Evolutionary conservation across 257 asterid species (phyloP).

Genomic region (Agastache rugosa): DNA sequence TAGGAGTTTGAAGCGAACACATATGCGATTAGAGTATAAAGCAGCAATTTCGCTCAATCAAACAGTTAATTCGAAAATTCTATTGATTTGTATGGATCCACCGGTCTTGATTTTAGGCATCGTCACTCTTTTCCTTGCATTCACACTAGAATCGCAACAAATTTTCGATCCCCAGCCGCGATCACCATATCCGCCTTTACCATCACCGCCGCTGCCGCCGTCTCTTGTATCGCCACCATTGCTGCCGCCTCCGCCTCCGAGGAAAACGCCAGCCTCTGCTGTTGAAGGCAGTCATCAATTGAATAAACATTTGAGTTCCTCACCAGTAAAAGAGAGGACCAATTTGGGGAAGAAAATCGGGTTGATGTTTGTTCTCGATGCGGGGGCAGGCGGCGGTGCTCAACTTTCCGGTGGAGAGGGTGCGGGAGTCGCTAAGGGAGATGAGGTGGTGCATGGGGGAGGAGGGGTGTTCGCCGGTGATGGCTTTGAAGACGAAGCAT

Average conservation of each 20-base stretch:
- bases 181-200: not conserved
- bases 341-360: conserved; percentile 54
- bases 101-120: conserved; percentile 46
- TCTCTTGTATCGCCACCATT: not conserved
- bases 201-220: conserved; percentile 14
- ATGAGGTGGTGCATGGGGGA: no score
- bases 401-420: no score
- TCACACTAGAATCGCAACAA: conserved; percentile 52
- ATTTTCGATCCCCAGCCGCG: conserved; percentile 43
- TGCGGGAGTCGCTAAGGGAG: no score
- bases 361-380: conserved; percentile 47
- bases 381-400: no score
- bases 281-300: not conserved
- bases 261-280: conserved; percentile 30
- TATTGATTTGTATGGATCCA: conserved; percentile 52
- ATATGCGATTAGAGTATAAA: conserved; percentile 36
- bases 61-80: not conserved
- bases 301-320: conserved; percentile 24
- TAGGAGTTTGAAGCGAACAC: conserved; percentile 31
- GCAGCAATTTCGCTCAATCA: conserved; percentile 5
- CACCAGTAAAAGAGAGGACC: conserved; percentile 21
- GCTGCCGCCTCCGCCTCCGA: conserved; percentile 42
- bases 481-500: no score
- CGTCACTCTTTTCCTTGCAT: conserved; percentile 38
- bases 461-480: no score